Base-by-base conservation (phyloP, 352 stramenopile species). In the Phytophthora multivora region DNA sequence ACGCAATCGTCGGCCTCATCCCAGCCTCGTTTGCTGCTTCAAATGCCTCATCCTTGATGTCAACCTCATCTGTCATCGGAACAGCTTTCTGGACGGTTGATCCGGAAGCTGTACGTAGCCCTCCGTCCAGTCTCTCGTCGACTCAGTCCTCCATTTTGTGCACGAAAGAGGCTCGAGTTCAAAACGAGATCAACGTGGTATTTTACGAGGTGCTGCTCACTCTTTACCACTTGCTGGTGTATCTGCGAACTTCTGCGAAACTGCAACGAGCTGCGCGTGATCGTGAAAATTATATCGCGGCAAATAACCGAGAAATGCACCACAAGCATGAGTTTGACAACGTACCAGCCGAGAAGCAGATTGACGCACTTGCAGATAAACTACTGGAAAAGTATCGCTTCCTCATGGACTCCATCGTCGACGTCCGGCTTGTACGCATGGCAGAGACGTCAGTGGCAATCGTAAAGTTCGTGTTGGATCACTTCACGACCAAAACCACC, bases 141-240 rank as follows among this genome's bases (percentile, higher is more conserved):
- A 59, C 73, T 23, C 60, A 80, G 35, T 73, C 53, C 26, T 73
- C 68, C 1, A 66, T 69, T 46, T 51, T 76, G 58, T 73, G 48
- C 53, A 69, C 80, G 10, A 87, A 87, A 35, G 83, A 92, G 19
- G 79, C 79, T 21, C 69, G 74, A n/a, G 66, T 90, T 1, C 77
- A 88, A 33, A 88, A 78, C 25, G 71, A 90, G 18, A 89, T 92
- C 67, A 89, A 75, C 38, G 76, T 86, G 13, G 67, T 90, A 6
- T 82, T 77, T 38, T 89, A 89, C 48, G 83, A 92, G 48, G 74
- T 79, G 36, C 64, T 90, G 19, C 74, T 88, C 35, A 88, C 79
- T 15, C 57, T 89, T 15, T 75, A 92, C 45, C 74, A 88, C 42
- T 70, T 89, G 26, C 38, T 86, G n/a, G 65, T 88, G 26, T 80